Evolutionary conservation across 768 basidiomycete genomes (phyloP), one percentile per base, ranked within the genome.

Genomic region (Sutorius australiensis): DNA sequence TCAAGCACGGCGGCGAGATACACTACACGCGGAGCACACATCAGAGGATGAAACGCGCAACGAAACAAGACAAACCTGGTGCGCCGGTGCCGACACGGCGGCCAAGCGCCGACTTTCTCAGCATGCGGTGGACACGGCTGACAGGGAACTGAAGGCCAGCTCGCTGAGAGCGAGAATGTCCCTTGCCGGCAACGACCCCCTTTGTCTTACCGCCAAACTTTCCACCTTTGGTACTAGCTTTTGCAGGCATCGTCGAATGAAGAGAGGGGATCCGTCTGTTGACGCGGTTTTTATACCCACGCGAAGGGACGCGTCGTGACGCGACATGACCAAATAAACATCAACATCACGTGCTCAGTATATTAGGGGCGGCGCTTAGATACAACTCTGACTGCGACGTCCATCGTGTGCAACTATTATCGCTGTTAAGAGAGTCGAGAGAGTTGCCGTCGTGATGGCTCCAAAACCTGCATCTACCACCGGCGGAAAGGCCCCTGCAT

Each of bases 1-100:
- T 94, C 93, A 53, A 95, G 85, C 53, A 94, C 92, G 42, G 91
- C 91, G 48, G 91, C 92, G 59, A 94, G 86, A 73, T 95, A 95
- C 43, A 95, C 90, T 89, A 62, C 34, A n/a, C 6, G 7, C 0
- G 10, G 1, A 39, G 5, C 8, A 11, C 33, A 33, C 12, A n/a
- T 52, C 28, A 33, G 48, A 31, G 14, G 1, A 14, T 6, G n/a
- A 24, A 16, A 48, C 10, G 19, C 10, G 27, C n/a, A 11, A 68
- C 74, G 24, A 32, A 1, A 36, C 16, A 16, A 40, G 38, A 21
- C 1, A 19, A 56, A 88, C 87, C 87, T 65, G 87, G 91, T 60
- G 92, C 89, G 72, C 92, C 92, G 55, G 85, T 84, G 69, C 91
- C 92, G 59, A 95, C 83, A 67, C 92, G 89, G 66, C 86, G 85